Evolutionary conservation across 768 basidiomycete genomes (phyloP), one percentile per base, ranked within the genome.

Genomic region (Tulasnella calospora): DNA sequence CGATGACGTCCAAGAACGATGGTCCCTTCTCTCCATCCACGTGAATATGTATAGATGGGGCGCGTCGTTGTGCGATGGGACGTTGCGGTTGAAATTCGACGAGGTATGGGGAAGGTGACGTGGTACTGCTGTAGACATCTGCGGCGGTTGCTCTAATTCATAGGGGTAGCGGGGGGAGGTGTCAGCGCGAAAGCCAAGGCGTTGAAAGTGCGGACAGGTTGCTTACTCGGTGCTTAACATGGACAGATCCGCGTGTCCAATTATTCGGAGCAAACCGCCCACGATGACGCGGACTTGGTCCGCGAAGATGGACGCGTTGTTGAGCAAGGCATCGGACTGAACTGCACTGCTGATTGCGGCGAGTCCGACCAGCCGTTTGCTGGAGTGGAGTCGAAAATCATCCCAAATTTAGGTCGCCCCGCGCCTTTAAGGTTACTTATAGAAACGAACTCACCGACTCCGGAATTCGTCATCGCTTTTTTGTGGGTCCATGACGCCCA

Each of bases 1-100:
- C 90, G 0, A 92, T 88, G 35, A 97, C 92, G 81, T 96, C 95
- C 0, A 85, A 84, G 73, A 85, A 86, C 1, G 90, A 88, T 35
- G 96, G 95, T 0, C 95, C 95, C 73, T 90, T 89, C 81, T 98
- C 94, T 13, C 95, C 95, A 80, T 96, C 92, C 21, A 95, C 85
- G 83, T 97, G 95, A 12, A 92, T 85, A 82, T 96, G 95, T 19
- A 98, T 92, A 1, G 95, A 97, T 6, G 93, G 92, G 0, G 96
- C 95, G 40, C 94, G 89, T 76, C 96, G 86, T 83, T 96, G 93
- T 19, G 90, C 86, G 2, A 90, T 86, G 15, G 96, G 95, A 76
- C 92, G 87, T 55, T 83, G 80, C 6, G 91, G 90, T 46, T 94
- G 89, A 81, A 96, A 97, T 82, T 96, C 94, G 17, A 90, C 89